phyloP scores from a whole-genome alignment of 768 basidiomycete genomes.

The Cyclocybe cylindracea region DNA sequence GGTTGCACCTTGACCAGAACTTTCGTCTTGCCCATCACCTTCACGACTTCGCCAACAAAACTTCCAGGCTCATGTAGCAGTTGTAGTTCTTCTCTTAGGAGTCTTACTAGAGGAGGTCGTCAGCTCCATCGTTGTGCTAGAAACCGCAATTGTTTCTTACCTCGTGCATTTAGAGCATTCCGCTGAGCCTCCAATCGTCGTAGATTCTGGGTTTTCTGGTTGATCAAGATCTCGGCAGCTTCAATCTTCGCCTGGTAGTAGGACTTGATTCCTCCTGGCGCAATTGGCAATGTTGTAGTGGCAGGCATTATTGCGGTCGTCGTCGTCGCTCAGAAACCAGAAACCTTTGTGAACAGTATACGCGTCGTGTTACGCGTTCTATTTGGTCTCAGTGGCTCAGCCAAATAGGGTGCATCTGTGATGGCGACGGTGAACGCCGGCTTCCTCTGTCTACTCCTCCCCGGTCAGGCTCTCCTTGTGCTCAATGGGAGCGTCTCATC shows the following conservation, averaged over 20 bases:
- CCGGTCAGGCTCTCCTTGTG: no score
- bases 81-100: constrained; percentile 91
- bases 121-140: neutral
- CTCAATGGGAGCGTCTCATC: no score
- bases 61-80: constrained; percentile 93
- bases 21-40: constrained; percentile 99
- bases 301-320: constrained; percentile 12
- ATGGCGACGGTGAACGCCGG: no score
- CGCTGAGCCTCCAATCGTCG: constrained; percentile 94
- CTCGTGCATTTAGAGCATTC: constrained; percentile 95
- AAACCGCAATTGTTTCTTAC: constrained; percentile 37
- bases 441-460: no score
- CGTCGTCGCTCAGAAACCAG: neutral
- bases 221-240: constrained; percentile 87
- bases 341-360: constrained; percentile 7
- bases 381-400: constrained; percentile 4
- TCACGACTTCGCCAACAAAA: constrained; percentile 97
- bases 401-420: neutral
- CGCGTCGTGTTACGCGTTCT: constrained; percentile 19
- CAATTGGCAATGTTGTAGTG: constrained; percentile 36
- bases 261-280: constrained; percentile 73
- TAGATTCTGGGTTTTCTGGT: constrained; percentile 95
- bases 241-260: constrained; percentile 98
- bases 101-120: constrained; percentile 56
- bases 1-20: constrained; percentile 98